These are phyloP conservation scores for Xerocomellus intermedius DNA, from an alignment of 768 basidiomycete species.

Conservation along the genomic window DNA sequence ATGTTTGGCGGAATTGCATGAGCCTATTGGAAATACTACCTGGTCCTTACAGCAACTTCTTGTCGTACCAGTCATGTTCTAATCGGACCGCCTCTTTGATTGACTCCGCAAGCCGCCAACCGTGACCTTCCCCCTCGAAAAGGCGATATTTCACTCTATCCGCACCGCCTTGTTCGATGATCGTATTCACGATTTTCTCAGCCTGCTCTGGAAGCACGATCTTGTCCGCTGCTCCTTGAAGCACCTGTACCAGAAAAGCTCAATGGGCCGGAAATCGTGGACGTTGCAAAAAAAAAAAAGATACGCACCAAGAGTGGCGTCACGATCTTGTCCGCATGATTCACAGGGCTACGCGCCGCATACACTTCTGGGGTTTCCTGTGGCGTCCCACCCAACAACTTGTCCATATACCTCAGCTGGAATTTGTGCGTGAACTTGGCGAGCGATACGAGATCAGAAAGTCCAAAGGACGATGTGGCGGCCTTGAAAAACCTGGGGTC, in stretches of 20 bases:
- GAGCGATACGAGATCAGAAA: conserved; percentile 60
- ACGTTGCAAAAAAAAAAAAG: too few species aligned
- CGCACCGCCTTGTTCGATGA: conserved; percentile 15
- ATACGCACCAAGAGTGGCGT: conserved; percentile 58
- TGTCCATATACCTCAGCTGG: conserved; percentile 55
- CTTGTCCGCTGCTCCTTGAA: conserved; percentile 64
- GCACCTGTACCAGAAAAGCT: conserved; percentile 42
- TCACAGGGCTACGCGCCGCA: conserved; percentile 58
- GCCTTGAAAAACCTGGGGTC: conserved; percentile 51
- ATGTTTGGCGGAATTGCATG: not conserved
- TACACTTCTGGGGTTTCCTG: conserved; percentile 57
- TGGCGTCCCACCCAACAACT: conserved; percentile 60
- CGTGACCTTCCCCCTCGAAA: conserved; percentile 47
- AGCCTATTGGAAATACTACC: not conserved
- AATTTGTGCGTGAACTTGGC: conserved; percentile 72
- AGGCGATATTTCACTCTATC: conserved; percentile 36
- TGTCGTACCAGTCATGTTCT: conserved; percentile 39
- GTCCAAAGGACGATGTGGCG: conserved; percentile 64
- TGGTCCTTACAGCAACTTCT: conserved; percentile 4
- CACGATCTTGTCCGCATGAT: conserved; percentile 59
- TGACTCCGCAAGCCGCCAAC: conserved; percentile 35
- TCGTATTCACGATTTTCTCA: conserved; percentile 29
- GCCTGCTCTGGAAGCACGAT: conserved; percentile 72
- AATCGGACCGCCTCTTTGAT: conserved; percentile 36
- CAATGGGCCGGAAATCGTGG: not conserved